These are phyloP conservation scores for Euphorbia schlechtendalii DNA, from an alignment of 441 rosid species.

Conservation along the genomic window DNA sequence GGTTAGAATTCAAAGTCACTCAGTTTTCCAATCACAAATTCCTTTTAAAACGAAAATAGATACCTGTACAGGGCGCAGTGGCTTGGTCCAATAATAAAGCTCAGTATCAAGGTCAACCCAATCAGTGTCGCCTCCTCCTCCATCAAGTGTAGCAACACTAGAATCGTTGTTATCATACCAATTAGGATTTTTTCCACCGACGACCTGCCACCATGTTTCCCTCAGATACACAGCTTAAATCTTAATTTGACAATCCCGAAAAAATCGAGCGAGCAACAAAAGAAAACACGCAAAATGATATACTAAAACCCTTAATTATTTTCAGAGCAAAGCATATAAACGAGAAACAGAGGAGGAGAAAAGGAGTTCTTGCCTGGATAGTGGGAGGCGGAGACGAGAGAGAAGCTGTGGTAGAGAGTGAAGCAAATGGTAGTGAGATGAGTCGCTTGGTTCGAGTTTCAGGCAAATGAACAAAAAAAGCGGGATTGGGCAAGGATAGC, in stretches of 20 bases:
- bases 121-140: conserved; percentile 39
- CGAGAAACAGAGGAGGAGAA: background rate
- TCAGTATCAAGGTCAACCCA: conserved; percentile 74
- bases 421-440: conserved; percentile 12
- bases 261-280: background rate
- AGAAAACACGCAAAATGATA: background rate
- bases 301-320: too few species aligned
- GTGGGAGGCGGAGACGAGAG: conserved; percentile 39
- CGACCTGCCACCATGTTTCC: conserved; percentile 35
- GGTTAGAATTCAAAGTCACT: background rate
- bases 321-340: too few species aligned
- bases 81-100: conserved; percentile 62
- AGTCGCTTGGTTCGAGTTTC: conserved; percentile 24
- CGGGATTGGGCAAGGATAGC: conserved; percentile 24
- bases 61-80: conserved; percentile 83
- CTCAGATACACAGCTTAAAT: background rate
- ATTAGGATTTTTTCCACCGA: conserved; percentile 46
- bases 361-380: conserved; percentile 43
- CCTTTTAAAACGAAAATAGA: background rate
- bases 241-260: background rate
- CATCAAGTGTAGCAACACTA: conserved; percentile 18
- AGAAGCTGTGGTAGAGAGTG: conserved; percentile 36
- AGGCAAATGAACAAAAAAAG: conserved; percentile 15
- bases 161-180: conserved; percentile 31
- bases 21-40: background rate